Conservation (phyloP, 2,329 filamentous ascomycete species). For the Alternaria arborescens region DNA sequence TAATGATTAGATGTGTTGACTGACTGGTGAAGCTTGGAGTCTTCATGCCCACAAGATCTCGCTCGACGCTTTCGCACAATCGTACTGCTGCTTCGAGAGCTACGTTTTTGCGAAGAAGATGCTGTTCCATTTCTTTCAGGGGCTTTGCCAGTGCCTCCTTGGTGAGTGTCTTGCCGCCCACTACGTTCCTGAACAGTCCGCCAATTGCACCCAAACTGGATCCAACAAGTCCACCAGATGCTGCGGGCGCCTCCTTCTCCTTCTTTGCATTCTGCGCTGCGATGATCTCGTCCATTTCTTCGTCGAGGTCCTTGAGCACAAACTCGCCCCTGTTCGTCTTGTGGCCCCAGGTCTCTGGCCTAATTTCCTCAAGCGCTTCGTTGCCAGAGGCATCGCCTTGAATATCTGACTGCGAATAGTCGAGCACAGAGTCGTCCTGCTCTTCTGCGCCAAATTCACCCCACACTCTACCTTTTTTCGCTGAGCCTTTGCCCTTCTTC, state of each 20-base stretch:
- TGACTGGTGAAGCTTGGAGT: slow-evolving; percentile 86
- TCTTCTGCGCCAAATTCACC: slow-evolving; percentile 90
- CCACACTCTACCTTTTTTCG: slow-evolving; percentile 92
- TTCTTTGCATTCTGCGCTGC: slow-evolving; percentile 74
- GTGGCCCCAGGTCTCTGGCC: slow-evolving; percentile 83
- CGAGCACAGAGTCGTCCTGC: slow-evolving; percentile 77
- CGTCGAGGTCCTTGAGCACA: slow-evolving; percentile 88
- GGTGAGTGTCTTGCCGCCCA: slow-evolving; percentile 91
- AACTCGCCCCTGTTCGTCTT: slow-evolving; percentile 90
- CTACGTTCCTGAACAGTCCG: slow-evolving; percentile 90
- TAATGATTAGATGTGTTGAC: slow-evolving; percentile 14
- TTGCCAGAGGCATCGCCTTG: slow-evolving; percentile 59
- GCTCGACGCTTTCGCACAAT: slow-evolving; percentile 89
- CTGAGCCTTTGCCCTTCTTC: slow-evolving; percentile 67
- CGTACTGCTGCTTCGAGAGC: slow-evolving; percentile 92
- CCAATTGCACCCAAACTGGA: slow-evolving; percentile 83
- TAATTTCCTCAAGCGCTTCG: slow-evolving; percentile 75
- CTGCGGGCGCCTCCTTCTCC: slow-evolving; percentile 32
- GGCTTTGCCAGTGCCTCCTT: slow-evolving; percentile 90
- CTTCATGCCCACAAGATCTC: slow-evolving; percentile 87
- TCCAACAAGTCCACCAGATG: slow-evolving; percentile 72
- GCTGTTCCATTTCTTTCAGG: slow-evolving; percentile 95
- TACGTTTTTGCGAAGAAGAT: slow-evolving; percentile 94
- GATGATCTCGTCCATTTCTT: slow-evolving; percentile 91
- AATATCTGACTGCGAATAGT: slow-evolving; percentile 80